Evolutionary conservation across 129 eudicot genomes (phyloP), one percentile per base, ranked within the genome.

Genomic region (Solidago caesia): DNA sequence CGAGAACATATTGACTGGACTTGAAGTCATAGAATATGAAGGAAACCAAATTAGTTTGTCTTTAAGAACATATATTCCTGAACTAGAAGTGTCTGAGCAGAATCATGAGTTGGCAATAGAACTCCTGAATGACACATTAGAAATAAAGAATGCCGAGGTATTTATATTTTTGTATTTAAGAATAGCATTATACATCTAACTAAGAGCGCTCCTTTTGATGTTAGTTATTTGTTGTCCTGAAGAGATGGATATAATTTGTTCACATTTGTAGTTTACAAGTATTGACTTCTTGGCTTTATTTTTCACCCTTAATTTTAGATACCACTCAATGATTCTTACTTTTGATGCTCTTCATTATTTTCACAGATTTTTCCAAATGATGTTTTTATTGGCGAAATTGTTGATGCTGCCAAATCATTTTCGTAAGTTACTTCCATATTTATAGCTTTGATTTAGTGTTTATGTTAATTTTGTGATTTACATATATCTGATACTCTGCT

Each of bases 321-420:
- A 56, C 62, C 29, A 64, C 27, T 62, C 12, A 56, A 71, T 68
- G 63, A 46, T 64, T 64, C 47, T 70, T 25, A 29, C 44, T 60
- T 75, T 2, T 44, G 56, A 44, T 71, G 46, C 70, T 79, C 46
- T 60, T 74, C 76, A 57, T 63, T 53, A 53, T 75, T 60, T 53
- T 9, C 78, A 55, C 87, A 93, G 98, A 93, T 94, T 58, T 88
- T 83, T 72, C 98, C 98, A 48, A 84, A 89, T 76, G 96, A 94
- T 82, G 89, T 90, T 7, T 88, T 80, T 79, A 85, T 90, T 51
- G 96, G 88, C 44, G 97, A 94, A 27, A 80, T 88, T 44, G 48
- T 90, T 78, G 91, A 87, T 71, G 85, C 84, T 73, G 87, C 96
- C 74, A 94, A 88, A 79, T 80, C 89, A 67, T 80, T 83, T 72